Conservation (phyloP, 2,329 filamentous ascomycete species). For the Apiospora rasikravindrae region DNA sequence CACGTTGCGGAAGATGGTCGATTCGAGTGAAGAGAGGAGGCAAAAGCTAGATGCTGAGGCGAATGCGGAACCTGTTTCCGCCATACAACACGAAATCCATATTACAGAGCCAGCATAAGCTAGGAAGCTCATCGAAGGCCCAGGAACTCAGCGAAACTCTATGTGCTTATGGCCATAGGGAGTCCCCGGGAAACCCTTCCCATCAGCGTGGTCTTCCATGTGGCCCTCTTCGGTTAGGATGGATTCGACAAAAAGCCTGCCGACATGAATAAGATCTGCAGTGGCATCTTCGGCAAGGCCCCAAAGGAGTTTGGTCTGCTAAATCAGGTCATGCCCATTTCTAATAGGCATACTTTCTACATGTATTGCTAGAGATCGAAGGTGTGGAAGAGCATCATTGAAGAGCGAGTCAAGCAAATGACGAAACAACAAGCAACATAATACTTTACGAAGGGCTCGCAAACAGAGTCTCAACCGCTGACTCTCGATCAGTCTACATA, state of each 20-base stretch:
- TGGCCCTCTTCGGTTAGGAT: neutral
- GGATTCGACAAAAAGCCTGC: neutral
- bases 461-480: neutral
- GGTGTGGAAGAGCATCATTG: neutral
- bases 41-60: conserved; percentile 33
- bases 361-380: neutral
- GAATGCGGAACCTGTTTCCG: neutral
- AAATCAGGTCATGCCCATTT: neutral
- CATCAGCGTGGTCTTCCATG: neutral
- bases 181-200: neutral
- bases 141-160: neutral
- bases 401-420: neutral
- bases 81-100: neutral
- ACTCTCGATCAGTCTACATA: neutral
- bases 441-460: neutral
- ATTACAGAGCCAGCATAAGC: neutral
- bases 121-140: neutral
- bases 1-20: conserved; percentile 58
- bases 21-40: conserved; percentile 53
- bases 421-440: neutral
- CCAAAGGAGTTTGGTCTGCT: neutral
- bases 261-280: neutral
- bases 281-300: too few species aligned
- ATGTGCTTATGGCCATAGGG: neutral
- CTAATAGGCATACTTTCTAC: neutral